These are phyloP conservation scores for Verruconis gallopava DNA, from an alignment of 2,329 filamentous ascomycete genomes.

Conservation along the genomic window DNA sequence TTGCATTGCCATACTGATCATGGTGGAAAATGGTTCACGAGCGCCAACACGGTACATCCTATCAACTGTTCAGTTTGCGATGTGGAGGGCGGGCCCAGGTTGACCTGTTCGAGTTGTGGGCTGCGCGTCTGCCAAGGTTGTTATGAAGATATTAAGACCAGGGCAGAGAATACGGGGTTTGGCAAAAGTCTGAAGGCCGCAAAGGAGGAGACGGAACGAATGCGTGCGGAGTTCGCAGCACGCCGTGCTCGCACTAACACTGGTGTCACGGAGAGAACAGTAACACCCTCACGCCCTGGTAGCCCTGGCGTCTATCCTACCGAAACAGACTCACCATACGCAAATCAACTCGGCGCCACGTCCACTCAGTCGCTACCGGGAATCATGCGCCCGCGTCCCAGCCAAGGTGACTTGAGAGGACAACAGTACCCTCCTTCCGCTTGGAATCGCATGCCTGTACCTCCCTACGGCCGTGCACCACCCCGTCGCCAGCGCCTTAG, in stretches of 20 bases:
- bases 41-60: conserved; percentile 21
- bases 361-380: neutral
- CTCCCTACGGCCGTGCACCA: neutral
- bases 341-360: neutral
- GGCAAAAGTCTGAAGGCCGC: neutral
- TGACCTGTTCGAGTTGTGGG: conserved; percentile 25
- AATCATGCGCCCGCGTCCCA: neutral
- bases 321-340: neutral
- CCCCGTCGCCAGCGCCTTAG: neutral
- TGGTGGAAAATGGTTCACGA: conserved; percentile 16
- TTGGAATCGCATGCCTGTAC: neutral
- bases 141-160: conserved; percentile 1
- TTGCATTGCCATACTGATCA: conserved; percentile 22
- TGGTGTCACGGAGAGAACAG: neutral
- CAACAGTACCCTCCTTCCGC: neutral
- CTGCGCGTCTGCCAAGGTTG: conserved; percentile 22
- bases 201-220: neutral
- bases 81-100: conserved; percentile 15
- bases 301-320: neutral
- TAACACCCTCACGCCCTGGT: neutral
- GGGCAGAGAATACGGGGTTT: neutral
- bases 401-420: neutral
- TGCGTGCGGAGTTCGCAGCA: neutral
- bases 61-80: conserved; percentile 25
- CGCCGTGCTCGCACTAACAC: neutral